Evolutionary conservation across 1,139 yeast species (phyloP), one percentile per base, ranked within the genome.

Genomic region (Casaregolazyma suthepensis): DNA sequence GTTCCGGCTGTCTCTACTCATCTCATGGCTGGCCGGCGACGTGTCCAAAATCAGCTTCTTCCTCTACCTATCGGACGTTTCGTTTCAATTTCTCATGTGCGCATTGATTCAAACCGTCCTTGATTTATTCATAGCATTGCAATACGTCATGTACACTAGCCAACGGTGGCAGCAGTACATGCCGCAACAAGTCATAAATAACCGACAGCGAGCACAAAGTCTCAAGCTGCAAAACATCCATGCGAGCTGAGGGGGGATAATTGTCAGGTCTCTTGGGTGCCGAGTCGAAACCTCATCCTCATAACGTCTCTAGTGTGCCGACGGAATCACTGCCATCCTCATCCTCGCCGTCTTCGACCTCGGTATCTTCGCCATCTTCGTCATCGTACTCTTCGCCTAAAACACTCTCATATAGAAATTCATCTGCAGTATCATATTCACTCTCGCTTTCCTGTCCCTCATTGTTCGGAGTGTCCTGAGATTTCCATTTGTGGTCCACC

Each of bases 1-100:
- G 57, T 89, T 90, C 71, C 85, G 90, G 62, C 74, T 84, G 47
- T 79, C 91, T 40, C 72, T 90, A 50, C 68, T 90, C 48, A 71
- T 88, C 31, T 85, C 93, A 62, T 90, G 97, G 97, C 73, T 90
- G 9, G 85, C 93, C 56, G 96, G 97, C 51, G 97, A 90, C 70
- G 72, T 85, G 47, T 79, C 89, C 43, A 90, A 90, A 66, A 77
- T 90, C 43, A 73, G 83, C 50, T 89, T 87, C 66, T 75, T 89
- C 55, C 62, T 85, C 13, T 86, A 95, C 1, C 77, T 77, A 53
- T 78, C 84, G 59, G 61, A 61, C 45, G 80, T 87, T 23, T 83
- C 93, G 9, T 63, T 74, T 5, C 78, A 89, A 45, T 90, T 90
- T 66, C 75, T 87, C 42, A 63, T 83, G 54, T 94, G 95, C 56